Percentiles rank a stretch among this genome's conserved stretches.
These are phyloP conservation scores for Verruconis gallopava DNA, from an alignment of 2,329 filamentous ascomycete genomes.

Conservation along the genomic window DNA sequence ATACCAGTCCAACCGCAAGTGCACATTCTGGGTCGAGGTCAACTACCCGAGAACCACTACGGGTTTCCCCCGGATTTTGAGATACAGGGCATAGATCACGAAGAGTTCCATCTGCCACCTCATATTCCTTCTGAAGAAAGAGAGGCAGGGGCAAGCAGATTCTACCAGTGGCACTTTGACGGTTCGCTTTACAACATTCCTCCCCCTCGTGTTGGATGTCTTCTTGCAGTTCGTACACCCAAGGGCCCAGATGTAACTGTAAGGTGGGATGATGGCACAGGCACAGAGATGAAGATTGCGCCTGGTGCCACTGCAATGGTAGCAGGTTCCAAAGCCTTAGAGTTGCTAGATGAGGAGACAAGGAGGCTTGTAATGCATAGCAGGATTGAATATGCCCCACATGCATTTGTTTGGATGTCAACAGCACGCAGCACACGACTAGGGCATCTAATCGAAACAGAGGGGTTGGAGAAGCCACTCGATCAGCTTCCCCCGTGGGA, in stretches of 20 bases:
- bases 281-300: constrained; percentile 29
- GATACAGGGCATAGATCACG: constrained; percentile 5
- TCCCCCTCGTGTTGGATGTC: constrained; percentile 30
- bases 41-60: constrained; percentile 32
- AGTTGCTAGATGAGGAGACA: constrained; percentile 30
- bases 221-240: constrained; percentile 28
- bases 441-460: constrained; percentile 23
- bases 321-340: constrained; percentile 30
- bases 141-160: constrained; percentile 1
- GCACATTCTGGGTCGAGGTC: constrained; percentile 34
- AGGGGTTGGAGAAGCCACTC: constrained; percentile 12
- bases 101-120: constrained; percentile 5
- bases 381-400: constrained; percentile 35
- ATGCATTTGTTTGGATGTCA: constrained; percentile 28
- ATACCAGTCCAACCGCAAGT: constrained; percentile 33
- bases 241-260: constrained; percentile 25
- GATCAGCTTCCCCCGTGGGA: constrained; percentile 28
- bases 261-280: constrained; percentile 32
- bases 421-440: constrained; percentile 31
- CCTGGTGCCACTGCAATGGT: constrained; percentile 34
- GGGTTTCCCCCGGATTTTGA: constrained; percentile 20
- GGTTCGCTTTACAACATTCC: constrained; percentile 31
- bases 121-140: constrained; percentile 1
- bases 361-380: constrained; percentile 28
- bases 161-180: constrained; percentile 26